Conservation (phyloP, 1,284 basidiomycete species). For the Ceratobasidium sp. region DNA sequence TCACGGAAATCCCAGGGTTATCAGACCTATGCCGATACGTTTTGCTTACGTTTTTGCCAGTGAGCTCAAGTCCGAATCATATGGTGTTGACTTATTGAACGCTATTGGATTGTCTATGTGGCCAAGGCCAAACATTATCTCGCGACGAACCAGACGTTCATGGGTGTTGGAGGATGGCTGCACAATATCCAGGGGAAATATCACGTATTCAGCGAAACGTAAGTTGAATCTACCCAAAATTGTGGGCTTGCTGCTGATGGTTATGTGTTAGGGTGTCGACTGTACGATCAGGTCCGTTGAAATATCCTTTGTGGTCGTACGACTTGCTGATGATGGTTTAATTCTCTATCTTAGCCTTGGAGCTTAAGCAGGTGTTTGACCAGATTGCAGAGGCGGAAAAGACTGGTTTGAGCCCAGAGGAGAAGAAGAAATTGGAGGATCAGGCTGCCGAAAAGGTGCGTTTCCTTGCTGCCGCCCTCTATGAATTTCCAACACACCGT, state of each 20-base stretch:
- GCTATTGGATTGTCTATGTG: conserved; percentile 88
- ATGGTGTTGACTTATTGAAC: conserved; percentile 90
- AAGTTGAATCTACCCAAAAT: conserved; percentile 49
- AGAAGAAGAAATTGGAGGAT: conserved; percentile 90
- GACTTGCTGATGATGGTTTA: neutral
- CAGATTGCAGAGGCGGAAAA: conserved; percentile 93
- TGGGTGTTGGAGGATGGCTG: conserved; percentile 89
- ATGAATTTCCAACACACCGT: neutral
- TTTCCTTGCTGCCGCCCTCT: neutral
- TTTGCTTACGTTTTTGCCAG: conserved; percentile 50
- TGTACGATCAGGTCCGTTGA: conserved; percentile 60
- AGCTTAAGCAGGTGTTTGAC: conserved; percentile 94
- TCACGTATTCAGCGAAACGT: conserved; percentile 93
- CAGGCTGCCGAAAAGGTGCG: conserved; percentile 87
- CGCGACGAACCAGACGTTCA: conserved; percentile 77
- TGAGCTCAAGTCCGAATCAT: conserved; percentile 88
- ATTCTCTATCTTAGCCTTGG: conserved; percentile 65
- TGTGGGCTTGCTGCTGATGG: conserved; percentile 31
- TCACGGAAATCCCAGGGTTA: conserved; percentile 2
- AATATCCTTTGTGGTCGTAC: neutral
- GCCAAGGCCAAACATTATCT: conserved; percentile 74
- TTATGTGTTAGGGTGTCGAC: conserved; percentile 76
- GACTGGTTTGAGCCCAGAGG: conserved; percentile 82
- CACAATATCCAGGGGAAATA: conserved; percentile 95
- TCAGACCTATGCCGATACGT: neutral